Percentiles rank a stretch among this genome's conserved stretches.
phyloP scores from a whole-genome alignment of 495 filamentous ascomycete species.

The Viridothelium virens region DNA sequence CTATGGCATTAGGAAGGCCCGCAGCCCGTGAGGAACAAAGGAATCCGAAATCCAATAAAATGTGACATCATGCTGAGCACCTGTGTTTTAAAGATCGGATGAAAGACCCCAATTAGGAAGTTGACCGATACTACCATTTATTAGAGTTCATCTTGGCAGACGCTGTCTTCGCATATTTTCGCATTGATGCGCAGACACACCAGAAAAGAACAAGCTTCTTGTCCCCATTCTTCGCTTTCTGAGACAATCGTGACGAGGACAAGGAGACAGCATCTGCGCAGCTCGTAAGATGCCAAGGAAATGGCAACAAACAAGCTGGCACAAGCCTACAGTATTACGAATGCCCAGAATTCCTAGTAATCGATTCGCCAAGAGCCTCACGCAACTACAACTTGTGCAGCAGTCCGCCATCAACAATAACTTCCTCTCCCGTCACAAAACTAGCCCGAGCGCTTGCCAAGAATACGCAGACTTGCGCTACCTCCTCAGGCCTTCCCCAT shows the following conservation, averaged over 20 bases:
- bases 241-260: background rate
- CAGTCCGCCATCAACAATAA: conserved; percentile 28
- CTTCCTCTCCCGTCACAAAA: conserved; percentile 34
- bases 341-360: background rate
- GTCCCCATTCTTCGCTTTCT: background rate
- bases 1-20: background rate
- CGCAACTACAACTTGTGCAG: background rate
- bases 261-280: background rate
- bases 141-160: no score
- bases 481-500: conserved; percentile 33
- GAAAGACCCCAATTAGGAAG: background rate
- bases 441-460: conserved; percentile 37
- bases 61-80: background rate
- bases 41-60: background rate
- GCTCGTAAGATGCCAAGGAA: background rate
- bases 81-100: background rate
- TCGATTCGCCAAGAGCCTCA: background rate
- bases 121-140: background rate
- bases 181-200: background rate
- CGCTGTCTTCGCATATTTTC: no score
- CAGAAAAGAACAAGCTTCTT: background rate
- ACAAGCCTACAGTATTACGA: background rate
- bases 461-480: conserved; percentile 36
- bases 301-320: background rate
- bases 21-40: background rate